A percentile compares a stretch with the other conserved stretches of the same genome.
Conservation (phyloP, 2,329 filamentous ascomycete species). For the Bipolaris bicolor region DNA sequence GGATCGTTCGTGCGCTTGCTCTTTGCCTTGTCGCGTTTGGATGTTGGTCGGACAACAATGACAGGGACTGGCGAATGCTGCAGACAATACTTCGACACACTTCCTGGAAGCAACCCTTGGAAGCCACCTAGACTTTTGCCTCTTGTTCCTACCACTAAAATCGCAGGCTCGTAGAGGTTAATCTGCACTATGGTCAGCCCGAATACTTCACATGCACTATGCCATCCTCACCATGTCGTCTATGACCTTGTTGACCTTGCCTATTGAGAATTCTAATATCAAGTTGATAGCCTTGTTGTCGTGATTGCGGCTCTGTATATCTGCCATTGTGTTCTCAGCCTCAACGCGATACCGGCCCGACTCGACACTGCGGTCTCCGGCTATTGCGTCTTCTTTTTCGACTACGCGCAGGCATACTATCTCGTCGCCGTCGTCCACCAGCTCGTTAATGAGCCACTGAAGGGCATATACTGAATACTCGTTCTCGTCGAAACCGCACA, state of each 20-base stretch:
- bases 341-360: constrained; percentile 76
- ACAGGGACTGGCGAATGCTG: constrained; percentile 93
- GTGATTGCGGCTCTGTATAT: constrained; percentile 79
- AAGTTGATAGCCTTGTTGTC: constrained; percentile 84
- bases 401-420: constrained; percentile 88
- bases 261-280: constrained; percentile 84
- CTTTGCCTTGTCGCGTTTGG: constrained; percentile 89
- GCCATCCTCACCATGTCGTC: constrained; percentile 77
- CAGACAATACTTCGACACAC: constrained; percentile 91
- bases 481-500: constrained; percentile 90
- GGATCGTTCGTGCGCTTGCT: constrained; percentile 81
- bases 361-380: constrained; percentile 65
- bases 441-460: constrained; percentile 88
- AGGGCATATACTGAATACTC: constrained; percentile 91
- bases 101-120: constrained; percentile 84
- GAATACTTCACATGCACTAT: background rate
- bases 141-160: constrained; percentile 87
- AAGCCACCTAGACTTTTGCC: constrained; percentile 84
- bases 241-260: constrained; percentile 88
- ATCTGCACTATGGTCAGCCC: constrained; percentile 63
- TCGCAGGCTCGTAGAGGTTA: constrained; percentile 86
- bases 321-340: constrained; percentile 74
- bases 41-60: constrained; percentile 85
- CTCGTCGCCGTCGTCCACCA: constrained; percentile 92
- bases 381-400: constrained; percentile 78